A percentile compares a stretch with the other conserved stretches of the same genome.
Evolutionary conservation across 441 rosid genomes (phyloP).

Genomic region (Eruca vesicaria): DNA sequence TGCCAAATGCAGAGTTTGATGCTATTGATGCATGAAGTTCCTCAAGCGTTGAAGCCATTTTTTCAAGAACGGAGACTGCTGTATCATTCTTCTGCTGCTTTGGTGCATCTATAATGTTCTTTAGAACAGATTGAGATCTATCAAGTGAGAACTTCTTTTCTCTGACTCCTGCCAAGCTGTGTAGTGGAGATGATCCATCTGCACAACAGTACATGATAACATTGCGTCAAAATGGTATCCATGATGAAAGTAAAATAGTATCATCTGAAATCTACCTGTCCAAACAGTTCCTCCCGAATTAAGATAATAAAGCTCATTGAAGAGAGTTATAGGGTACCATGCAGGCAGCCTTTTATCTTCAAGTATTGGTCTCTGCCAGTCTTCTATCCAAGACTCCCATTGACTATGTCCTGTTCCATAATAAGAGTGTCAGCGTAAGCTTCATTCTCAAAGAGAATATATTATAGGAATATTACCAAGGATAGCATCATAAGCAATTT

Average conservation of each 20-base stretch:
- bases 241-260: not conserved
- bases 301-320: slow-evolving; percentile 92
- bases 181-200: slow-evolving; percentile 81
- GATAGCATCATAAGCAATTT: slow-evolving; percentile 79
- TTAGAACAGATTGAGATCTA: slow-evolving; percentile 41
- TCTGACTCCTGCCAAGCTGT: slow-evolving; percentile 58
- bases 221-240: not conserved
- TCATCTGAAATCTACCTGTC: slow-evolving; percentile 55
- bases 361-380: slow-evolving; percentile 87
- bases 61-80: slow-evolving; percentile 62
- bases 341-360: slow-evolving; percentile 88
- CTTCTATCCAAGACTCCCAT: slow-evolving; percentile 88
- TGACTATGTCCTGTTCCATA: slow-evolving; percentile 50
- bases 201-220: slow-evolving; percentile 20
- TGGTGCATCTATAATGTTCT: slow-evolving; percentile 27
- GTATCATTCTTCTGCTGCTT: slow-evolving; percentile 39
- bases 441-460: not conserved
- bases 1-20: slow-evolving; percentile 77
- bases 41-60: slow-evolving; percentile 65
- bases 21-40: slow-evolving; percentile 59
- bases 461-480: slow-evolving; percentile 43
- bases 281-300: slow-evolving; percentile 89
- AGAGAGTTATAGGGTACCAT: slow-evolving; percentile 85
- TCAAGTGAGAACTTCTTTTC: slow-evolving; percentile 78
- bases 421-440: not conserved